Evolutionary conservation across 2,329 filamentous ascomycete genomes (phyloP), one percentile per base, ranked within the genome.

Genomic region (Cadophora gregata): DNA sequence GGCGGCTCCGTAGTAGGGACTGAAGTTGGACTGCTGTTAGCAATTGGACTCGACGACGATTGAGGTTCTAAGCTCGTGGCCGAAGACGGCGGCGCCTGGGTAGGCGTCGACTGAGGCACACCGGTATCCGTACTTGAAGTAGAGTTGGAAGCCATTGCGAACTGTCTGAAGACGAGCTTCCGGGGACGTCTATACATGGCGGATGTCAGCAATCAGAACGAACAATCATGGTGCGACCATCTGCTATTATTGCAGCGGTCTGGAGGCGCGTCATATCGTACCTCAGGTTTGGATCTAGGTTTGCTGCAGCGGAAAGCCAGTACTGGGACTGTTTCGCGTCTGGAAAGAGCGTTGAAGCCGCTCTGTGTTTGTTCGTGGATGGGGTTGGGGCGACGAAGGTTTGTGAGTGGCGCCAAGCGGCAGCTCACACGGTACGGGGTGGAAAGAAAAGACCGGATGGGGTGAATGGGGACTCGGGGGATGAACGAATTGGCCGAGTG

Each of bases 21-120:
- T 73, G 71, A 60, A 61, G 73, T 38, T 47, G 72, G 64, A 71
- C 68, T 73, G 67, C 33, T 72, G 69, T 73, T 74, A 75, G 73
- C 73, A 69, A 67, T 70, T 64, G 74, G 69, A 70, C 71, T 75
- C 53, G 72, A 67, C 16, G 66, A 67, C n/a, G 63, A 55, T 59
- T 60, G 31, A 58, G 66, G 51, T 59, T 63, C 36, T 51, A 65
- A 64, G 63, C 51, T 67, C 61, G 68, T 59, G 48, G 71, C 53
- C 61, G 66, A 19, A 14, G 68, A 48, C 16, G 67, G 45, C 51
- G 71, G 24, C 65, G 66, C 25, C 51, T 62, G 42, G 38, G 68
- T 48, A 62, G 71, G 66, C 68, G 73, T 67, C 65, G 70, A 58
- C n/a, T 67, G 63, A 14, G 69, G 45, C 62, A 65, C 53, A 58